A percentile compares a stretch with the other conserved stretches of the same genome.
These are phyloP conservation scores for Galerina sulciceps DNA, from an alignment of 768 basidiomycete species.

Conservation along the genomic window DNA sequence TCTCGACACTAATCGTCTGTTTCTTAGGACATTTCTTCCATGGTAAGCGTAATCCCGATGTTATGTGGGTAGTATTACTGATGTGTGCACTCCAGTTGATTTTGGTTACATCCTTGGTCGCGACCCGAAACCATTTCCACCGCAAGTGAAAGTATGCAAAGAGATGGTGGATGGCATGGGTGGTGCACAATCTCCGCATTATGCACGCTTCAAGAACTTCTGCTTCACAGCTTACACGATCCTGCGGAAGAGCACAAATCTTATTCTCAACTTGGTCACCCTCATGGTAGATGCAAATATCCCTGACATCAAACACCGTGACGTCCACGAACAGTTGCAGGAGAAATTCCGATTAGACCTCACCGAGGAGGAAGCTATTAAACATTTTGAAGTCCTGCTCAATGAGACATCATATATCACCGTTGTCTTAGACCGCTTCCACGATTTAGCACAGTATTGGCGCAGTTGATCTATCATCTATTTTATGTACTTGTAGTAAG, in stretches of 20 bases:
- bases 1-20: conserved; percentile 1
- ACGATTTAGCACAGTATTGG: conserved; percentile 91
- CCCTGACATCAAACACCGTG: conserved; percentile 93
- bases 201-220: conserved; percentile 93
- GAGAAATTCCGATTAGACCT: conserved; percentile 96
- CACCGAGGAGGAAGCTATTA: conserved; percentile 96
- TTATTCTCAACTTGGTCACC: conserved; percentile 94
- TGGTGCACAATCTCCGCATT: conserved; percentile 94
- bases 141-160: conserved; percentile 97
- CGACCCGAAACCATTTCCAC: conserved; percentile 97
- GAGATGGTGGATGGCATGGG: conserved; percentile 99
- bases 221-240: conserved; percentile 99
- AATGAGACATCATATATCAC: conserved; percentile 96
- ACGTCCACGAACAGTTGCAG: conserved; percentile 88
- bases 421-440: conserved; percentile 91
- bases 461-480: conserved; percentile 53
- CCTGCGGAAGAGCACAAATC: conserved; percentile 94
- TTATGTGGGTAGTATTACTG: neutral
- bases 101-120: conserved; percentile 98
- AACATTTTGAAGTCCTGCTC: conserved; percentile 91
- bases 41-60: conserved; percentile 47
- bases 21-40: conserved; percentile 91
- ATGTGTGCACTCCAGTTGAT: conserved; percentile 64
- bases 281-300: conserved; percentile 99
- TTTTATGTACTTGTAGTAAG: conserved; percentile 21